Conservation (phyloP, 225 moss, liverwort and hornwort genomes). For the Sphagnum tenellum region DNA sequence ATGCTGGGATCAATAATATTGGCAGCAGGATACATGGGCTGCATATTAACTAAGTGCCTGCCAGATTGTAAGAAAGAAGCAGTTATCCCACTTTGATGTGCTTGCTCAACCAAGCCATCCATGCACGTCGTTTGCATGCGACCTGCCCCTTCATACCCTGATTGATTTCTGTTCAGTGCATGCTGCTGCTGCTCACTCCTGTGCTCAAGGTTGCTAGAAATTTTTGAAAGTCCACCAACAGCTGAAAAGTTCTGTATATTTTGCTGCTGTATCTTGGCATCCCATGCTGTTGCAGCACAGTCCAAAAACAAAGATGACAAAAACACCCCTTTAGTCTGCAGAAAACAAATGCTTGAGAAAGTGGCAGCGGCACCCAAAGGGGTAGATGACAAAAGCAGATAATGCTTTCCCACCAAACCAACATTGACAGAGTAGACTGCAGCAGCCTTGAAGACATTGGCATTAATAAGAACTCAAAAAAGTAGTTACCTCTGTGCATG, state of each 20-base stretch:
- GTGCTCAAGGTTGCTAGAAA: constrained; percentile 37
- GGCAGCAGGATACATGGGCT: too few relatives aligned
- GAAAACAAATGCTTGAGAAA: too few relatives aligned
- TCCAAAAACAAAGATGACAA: too few relatives aligned
- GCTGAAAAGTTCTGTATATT: constrained; percentile 31
- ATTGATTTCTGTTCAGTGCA: constrained; percentile 12
- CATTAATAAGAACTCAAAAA: too few relatives aligned
- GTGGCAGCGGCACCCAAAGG: too few relatives aligned
- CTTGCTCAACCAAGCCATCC: constrained; percentile 14
- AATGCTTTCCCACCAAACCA: too few relatives aligned
- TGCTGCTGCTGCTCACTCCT: constrained; percentile 21
- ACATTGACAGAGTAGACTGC: too few relatives aligned
- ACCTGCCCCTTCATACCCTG: constrained; percentile 29
- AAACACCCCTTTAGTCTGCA: too few relatives aligned
- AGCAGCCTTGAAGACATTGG: too few relatives aligned
- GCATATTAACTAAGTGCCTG: constrained; percentile 15
- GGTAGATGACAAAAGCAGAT: too few relatives aligned
- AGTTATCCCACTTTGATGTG: constrained; percentile 26
- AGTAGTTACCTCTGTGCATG: constrained; percentile 51
- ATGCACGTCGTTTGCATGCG: constrained; percentile 24
- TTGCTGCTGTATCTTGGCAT: constrained; percentile 37
- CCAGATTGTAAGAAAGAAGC: constrained; percentile 11
- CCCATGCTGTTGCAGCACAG: constrained; percentile 29
- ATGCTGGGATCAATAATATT: too few relatives aligned
- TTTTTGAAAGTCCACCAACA: constrained; percentile 9